Conservation (phyloP, 352 stramenopile genomes). For the Pythium guiyangense region DNA sequence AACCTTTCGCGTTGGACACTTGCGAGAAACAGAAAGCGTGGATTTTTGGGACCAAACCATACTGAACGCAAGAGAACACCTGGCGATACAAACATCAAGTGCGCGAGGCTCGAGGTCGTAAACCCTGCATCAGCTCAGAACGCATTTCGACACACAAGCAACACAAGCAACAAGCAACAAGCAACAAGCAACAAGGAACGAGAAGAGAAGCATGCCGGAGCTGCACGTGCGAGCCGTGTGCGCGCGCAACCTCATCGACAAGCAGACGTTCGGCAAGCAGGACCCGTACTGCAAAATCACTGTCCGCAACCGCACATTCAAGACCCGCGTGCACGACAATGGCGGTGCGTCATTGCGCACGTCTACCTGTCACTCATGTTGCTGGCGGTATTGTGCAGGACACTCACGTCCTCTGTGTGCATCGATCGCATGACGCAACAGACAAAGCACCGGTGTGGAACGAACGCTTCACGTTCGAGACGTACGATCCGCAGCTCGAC, state of each 20-base stretch:
- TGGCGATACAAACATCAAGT: not conserved
- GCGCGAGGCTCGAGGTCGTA: not conserved
- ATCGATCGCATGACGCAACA: conserved; percentile 11
- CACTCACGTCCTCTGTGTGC: conserved; percentile 2
- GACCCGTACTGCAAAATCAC: conserved; percentile 78
- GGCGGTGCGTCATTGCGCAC: conserved; percentile 40
- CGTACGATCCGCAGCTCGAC: conserved; percentile 69
- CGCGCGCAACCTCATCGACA: conserved; percentile 75
- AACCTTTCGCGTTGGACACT: not conserved
- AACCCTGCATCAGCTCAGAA: not conserved
- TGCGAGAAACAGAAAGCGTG: not conserved
- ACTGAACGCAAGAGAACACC: not conserved
- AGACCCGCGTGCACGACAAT: conserved; percentile 83
- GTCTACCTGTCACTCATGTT: no score
- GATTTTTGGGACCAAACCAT: not conserved
- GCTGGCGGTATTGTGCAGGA: no score
- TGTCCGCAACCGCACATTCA: conserved; percentile 55
- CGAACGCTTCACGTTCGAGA: conserved; percentile 75
- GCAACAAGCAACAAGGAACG: not conserved
- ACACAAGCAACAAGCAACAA: not conserved
- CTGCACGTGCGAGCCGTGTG: conserved; percentile 77
- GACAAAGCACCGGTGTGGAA: conserved; percentile 78
- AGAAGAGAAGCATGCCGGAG: conserved; percentile 40
- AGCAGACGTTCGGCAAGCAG: conserved; percentile 83
- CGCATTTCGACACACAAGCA: no score